A percentile compares a stretch with the other conserved stretches of the same genome.
Conservation (phyloP, 345 rosid species). For the Gossypioides kirkii region DNA sequence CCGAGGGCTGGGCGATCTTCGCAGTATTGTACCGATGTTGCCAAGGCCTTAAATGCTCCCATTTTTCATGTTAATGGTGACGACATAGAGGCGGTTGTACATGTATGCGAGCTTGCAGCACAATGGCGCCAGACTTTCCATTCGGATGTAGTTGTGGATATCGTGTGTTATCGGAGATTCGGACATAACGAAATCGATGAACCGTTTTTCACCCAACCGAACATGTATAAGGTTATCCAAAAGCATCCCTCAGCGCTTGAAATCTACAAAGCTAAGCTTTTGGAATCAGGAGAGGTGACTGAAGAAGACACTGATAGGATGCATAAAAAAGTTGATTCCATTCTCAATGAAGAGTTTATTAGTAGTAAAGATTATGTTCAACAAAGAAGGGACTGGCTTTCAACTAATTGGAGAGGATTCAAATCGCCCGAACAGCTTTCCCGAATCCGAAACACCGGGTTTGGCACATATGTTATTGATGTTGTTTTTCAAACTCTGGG, state of each 20-base stretch:
- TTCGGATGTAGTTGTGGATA: slow-evolving; percentile 52
- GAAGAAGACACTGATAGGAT: slow-evolving; percentile 53
- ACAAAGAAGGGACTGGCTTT: slow-evolving; percentile 69
- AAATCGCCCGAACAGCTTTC: slow-evolving; percentile 79
- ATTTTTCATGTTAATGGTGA: slow-evolving; percentile 56
- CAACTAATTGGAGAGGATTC: slow-evolving; percentile 73
- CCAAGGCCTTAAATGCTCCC: slow-evolving; percentile 52
- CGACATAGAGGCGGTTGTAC: slow-evolving; percentile 50
- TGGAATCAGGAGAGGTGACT: slow-evolving; percentile 56
- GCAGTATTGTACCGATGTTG: slow-evolving; percentile 53
- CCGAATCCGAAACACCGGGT: slow-evolving; percentile 70
- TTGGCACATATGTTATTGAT: slow-evolving; percentile 11
- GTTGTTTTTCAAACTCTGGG: background rate
- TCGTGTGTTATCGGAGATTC: slow-evolving; percentile 48
- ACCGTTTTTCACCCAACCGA: slow-evolving; percentile 52
- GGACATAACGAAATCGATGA: slow-evolving; percentile 59
- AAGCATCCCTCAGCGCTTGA: slow-evolving; percentile 61
- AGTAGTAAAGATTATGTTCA: slow-evolving; percentile 66
- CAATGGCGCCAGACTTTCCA: slow-evolving; percentile 61
- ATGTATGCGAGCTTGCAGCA: slow-evolving; percentile 52
- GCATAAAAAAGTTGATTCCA: slow-evolving; percentile 51
- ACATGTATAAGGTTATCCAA: slow-evolving; percentile 56
- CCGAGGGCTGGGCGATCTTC: slow-evolving; percentile 51
- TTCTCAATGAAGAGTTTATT: slow-evolving; percentile 64
- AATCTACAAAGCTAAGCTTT: slow-evolving; percentile 52